These are phyloP conservation scores for Naganishia liquefaciens DNA, from an alignment of 1,284 basidiomycete species.

Conservation along the genomic window DNA sequence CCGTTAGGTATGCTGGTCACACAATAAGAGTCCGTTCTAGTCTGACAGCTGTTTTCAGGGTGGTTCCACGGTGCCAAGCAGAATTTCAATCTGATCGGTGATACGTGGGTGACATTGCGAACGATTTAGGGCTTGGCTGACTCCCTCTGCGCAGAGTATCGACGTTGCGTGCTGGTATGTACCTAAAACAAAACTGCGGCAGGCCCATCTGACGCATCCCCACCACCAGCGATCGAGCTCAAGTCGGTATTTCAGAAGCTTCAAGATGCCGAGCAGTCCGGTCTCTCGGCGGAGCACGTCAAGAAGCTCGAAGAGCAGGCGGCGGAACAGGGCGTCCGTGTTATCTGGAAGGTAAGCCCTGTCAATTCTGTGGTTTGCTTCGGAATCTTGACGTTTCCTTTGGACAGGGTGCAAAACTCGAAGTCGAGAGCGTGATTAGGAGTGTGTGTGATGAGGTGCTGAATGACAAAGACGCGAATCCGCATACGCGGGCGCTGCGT, in stretches of 20 bases:
- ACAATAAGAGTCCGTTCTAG: slow-evolving; percentile 69
- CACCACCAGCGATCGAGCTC: slow-evolving; percentile 72
- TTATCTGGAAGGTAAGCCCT: slow-evolving; percentile 75
- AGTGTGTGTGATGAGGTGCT: slow-evolving; percentile 91
- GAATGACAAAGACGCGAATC: slow-evolving; percentile 50
- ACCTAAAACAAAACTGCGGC: not conserved
- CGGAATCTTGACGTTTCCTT: not conserved
- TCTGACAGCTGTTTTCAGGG: slow-evolving; percentile 60
- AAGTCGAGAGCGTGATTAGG: slow-evolving; percentile 88
- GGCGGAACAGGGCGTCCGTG: slow-evolving; percentile 88
- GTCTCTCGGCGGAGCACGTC: slow-evolving; percentile 81
- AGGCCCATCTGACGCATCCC: not conserved
- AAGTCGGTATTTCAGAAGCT: slow-evolving; percentile 95
- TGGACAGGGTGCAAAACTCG: slow-evolving; percentile 82
- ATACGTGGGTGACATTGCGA: slow-evolving; percentile 65
- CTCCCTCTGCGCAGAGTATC: slow-evolving; percentile 65
- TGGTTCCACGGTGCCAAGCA: slow-evolving; percentile 94
- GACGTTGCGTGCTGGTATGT: slow-evolving; percentile 65
- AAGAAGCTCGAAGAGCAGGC: slow-evolving; percentile 91
- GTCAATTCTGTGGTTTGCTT: not conserved
- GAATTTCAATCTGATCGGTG: slow-evolving; percentile 88
- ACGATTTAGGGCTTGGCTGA: not conserved
- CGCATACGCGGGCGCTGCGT: slow-evolving; percentile 68
- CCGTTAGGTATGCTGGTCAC: slow-evolving; percentile 51
- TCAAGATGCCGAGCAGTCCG: slow-evolving; percentile 84